A percentile compares a stretch with the other conserved stretches of the same genome.
Conservation (phyloP, 2,329 filamentous ascomycete genomes). For the Harringtonia lauricola region DNA sequence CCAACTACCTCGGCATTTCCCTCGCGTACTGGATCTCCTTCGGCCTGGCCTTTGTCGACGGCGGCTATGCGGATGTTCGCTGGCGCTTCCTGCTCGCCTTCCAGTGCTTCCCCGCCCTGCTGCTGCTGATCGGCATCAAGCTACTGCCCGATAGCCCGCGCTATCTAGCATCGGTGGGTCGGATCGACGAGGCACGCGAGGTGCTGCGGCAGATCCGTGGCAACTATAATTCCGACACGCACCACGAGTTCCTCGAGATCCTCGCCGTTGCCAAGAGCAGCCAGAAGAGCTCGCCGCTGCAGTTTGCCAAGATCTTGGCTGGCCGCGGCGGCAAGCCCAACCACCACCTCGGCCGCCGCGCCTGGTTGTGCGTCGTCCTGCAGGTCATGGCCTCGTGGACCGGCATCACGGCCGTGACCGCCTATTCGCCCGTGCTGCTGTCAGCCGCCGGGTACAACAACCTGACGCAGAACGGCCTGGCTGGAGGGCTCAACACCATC, state of each 20-base stretch:
- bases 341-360: conserved; percentile 27
- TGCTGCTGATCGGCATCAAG: conserved; percentile 25
- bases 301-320: conserved; percentile 26
- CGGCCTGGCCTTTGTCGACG: conserved; percentile 16
- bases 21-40: conserved; percentile 29
- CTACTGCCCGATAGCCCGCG: conserved; percentile 34
- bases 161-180: conserved; percentile 15
- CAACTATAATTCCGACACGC: conserved; percentile 21
- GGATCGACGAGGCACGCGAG: conserved; percentile 18
- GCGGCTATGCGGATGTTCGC: conserved; percentile 19
- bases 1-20: conserved; percentile 39
- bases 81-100: conserved; percentile 27
- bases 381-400: conserved; percentile 33
- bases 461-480: conserved; percentile 32
- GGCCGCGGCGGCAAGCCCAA: conserved; percentile 21
- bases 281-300: conserved; percentile 23
- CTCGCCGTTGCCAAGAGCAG: conserved; percentile 27
- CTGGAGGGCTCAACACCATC: conserved; percentile 39
- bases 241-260: conserved; percentile 28
- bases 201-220: conserved; percentile 21
- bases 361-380: conserved; percentile 26
- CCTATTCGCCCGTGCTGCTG: conserved; percentile 24
- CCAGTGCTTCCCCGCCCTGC: conserved; percentile 28
- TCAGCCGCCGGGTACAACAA: conserved; percentile 22
- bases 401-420: conserved; percentile 29